phyloP scores from a whole-genome alignment of 2,329 filamentous ascomycete genomes.

The Fusarium pininemorale region DNA sequence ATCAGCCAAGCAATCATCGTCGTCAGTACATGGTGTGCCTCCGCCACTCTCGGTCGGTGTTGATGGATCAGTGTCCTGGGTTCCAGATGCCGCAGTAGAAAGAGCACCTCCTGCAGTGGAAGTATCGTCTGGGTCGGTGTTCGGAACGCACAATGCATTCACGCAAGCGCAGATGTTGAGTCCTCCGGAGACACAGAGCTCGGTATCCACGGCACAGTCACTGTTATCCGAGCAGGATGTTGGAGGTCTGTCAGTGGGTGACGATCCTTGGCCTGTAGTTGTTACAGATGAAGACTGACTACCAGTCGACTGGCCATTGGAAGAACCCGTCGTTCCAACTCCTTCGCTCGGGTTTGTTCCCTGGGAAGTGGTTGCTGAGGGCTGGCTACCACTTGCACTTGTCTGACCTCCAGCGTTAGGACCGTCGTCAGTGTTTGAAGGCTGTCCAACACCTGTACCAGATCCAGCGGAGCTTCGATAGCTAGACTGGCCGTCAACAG shows the following conservation, averaged over 20 bases:
- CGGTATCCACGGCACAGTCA: conserved; percentile 4
- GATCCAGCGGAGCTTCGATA: background rate
- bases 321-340: background rate
- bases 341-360: background rate
- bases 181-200: background rate
- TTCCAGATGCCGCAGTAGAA: background rate
- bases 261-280: background rate
- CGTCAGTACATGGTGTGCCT: background rate
- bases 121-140: background rate
- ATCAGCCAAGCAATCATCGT: conserved; percentile 1
- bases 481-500: background rate
- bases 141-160: background rate
- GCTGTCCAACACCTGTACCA: background rate
- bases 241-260: background rate
- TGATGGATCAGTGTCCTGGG: background rate
- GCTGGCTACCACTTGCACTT: background rate
- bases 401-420: background rate
- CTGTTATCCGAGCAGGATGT: conserved; percentile 3
- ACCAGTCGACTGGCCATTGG: background rate
- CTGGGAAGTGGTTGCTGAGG: background rate
- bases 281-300: background rate
- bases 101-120: background rate
- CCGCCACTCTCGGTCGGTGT: background rate
- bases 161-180: conserved; percentile 11
- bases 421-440: background rate